Conservation (phyloP, 2,329 filamentous ascomycete genomes). For the Tolypocladium guangdongense region DNA sequence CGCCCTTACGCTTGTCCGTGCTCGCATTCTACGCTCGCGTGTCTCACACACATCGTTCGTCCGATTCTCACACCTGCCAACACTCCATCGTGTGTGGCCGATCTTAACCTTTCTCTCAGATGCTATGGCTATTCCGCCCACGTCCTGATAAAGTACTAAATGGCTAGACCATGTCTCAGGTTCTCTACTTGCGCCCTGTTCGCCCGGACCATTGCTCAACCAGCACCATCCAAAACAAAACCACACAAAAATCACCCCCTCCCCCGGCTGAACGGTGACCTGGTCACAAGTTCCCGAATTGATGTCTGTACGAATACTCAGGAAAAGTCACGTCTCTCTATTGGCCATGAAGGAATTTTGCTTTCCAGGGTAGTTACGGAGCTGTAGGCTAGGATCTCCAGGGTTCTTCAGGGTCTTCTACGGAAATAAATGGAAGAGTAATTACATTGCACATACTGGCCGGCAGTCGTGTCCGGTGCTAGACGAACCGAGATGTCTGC, state of each 20-base stretch:
- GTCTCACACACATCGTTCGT: constrained; percentile 3
- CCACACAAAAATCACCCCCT: neutral
- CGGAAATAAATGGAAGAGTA: neutral
- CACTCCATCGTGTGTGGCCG: neutral
- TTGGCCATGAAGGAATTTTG: neutral
- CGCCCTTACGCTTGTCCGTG: neutral
- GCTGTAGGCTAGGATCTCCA: constrained; percentile 5
- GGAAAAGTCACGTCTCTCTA: neutral
- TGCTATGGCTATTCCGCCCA: constrained; percentile 2
- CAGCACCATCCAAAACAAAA: neutral
- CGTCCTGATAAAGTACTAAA: constrained; percentile 5
- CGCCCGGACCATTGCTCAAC: neutral
- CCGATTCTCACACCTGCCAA: constrained; percentile 2
- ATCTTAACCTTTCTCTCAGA: constrained; percentile 4
- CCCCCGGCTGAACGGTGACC: neutral
- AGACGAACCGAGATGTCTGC: neutral
- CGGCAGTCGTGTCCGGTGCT: neutral
- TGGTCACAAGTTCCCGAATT: neutral
- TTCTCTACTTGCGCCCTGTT: neutral
- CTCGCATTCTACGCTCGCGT: neutral
- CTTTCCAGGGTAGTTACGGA: constrained; percentile 2
- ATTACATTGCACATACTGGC: neutral
- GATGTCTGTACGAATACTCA: constrained; percentile 1
- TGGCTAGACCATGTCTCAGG: constrained; percentile 7
- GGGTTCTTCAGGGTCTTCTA: neutral